phyloP scores from a whole-genome alignment of 495 filamentous ascomycete species.

The Aspergillus nidulans region DNA sequence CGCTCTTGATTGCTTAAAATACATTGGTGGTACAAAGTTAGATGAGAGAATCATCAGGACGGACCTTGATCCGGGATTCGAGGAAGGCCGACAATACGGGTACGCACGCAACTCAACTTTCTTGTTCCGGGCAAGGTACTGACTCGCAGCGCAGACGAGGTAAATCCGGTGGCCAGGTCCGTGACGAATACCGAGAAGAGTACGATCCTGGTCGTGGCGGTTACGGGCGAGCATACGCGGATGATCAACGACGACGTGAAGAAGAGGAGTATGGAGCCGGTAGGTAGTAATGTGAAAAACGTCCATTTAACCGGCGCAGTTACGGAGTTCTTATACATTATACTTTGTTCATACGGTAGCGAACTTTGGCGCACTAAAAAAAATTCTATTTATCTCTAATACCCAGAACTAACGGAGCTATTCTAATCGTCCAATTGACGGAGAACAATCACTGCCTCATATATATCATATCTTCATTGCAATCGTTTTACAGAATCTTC shows the following conservation, averaged over 20 bases:
- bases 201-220: conserved; percentile 93
- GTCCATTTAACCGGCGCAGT: conserved; percentile 20
- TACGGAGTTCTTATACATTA: conserved; percentile 34
- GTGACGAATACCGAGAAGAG: conserved; percentile 95
- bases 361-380: conserved; percentile 15
- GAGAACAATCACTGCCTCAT: conserved; percentile 12
- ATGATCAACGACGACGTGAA: conserved; percentile 56
- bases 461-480: conserved; percentile 20
- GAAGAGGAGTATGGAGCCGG: conserved; percentile 52
- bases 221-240: conserved; percentile 64
- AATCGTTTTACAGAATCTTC: conserved; percentile 30
- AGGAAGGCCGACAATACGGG: conserved; percentile 94
- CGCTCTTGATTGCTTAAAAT: conserved; percentile 96
- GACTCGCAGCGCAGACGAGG: conserved; percentile 51
- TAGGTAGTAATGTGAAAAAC: conserved; percentile 28
- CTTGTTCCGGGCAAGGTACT: conserved; percentile 17
- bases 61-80: conserved; percentile 94
- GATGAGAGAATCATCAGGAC: conserved; percentile 95
- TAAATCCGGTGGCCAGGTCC: conserved; percentile 93
- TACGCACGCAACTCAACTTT: conserved; percentile 25
- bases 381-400: conserved; percentile 19
- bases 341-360: conserved; percentile 19
- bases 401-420: conserved; percentile 9
- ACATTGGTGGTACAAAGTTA: conserved; percentile 96
- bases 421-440: conserved; percentile 6